Evolutionary conservation across 176 grass and related monocot genomes (phyloP).

Genomic region (Tillandsia leiboldiana): DNA sequence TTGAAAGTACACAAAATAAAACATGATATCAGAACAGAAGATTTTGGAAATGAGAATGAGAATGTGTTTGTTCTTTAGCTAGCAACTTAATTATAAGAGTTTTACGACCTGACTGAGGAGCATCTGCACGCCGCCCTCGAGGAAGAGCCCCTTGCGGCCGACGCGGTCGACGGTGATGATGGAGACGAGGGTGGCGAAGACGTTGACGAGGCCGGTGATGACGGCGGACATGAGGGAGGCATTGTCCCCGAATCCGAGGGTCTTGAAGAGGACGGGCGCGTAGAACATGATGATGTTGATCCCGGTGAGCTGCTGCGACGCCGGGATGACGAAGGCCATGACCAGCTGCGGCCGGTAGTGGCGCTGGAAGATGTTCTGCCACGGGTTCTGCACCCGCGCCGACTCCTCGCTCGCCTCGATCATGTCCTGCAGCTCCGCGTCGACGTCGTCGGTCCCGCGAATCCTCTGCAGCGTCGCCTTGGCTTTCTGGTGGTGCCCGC

Average conservation of each 20-base stretch:
- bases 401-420: slow-evolving; percentile 3
- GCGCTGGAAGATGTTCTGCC: background rate
- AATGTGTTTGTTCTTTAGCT: too few relatives aligned
- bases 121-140: slow-evolving; percentile 15
- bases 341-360: slow-evolving; percentile 17
- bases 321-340: slow-evolving; percentile 15
- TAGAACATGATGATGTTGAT: slow-evolving; percentile 63
- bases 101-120: slow-evolving; percentile 5
- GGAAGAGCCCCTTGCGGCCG: slow-evolving; percentile 18
- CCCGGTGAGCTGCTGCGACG: slow-evolving; percentile 35
- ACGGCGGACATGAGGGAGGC: slow-evolving; percentile 43
- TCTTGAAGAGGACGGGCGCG: slow-evolving; percentile 43
- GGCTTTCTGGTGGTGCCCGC: background rate
- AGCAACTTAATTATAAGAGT: too few relatives aligned
- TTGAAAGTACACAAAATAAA: too few relatives aligned
- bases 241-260: slow-evolving; percentile 31
- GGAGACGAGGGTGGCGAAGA: slow-evolving; percentile 35
- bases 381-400: background rate
- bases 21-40: too few relatives aligned
- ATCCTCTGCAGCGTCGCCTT: slow-evolving; percentile 7
- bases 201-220: slow-evolving; percentile 37
- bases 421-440: slow-evolving; percentile 8
- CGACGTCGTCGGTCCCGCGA: slow-evolving; percentile 11
- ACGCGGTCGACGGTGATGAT: slow-evolving; percentile 33
- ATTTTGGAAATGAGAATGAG: rapidly evolving